Evolutionary conservation across 768 basidiomycete species (phyloP).

Genomic region (Roridomyces roridus): DNA sequence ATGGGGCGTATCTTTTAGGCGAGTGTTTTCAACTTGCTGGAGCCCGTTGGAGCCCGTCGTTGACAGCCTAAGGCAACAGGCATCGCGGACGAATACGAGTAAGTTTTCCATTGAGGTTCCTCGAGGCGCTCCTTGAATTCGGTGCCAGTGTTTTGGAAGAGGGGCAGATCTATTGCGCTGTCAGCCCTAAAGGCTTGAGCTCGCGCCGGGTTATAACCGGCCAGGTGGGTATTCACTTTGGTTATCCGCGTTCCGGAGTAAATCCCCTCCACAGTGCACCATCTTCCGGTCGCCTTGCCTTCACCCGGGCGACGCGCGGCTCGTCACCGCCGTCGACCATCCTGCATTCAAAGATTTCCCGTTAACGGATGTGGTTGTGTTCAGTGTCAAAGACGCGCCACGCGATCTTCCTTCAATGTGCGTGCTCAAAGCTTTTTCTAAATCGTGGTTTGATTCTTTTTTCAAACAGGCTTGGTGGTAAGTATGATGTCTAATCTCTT

Average conservation of each 20-base stretch:
- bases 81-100: conserved; percentile 25
- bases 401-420: conserved; percentile 25
- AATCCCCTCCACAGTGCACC: conserved; percentile 10
- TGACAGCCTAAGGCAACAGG: neutral
- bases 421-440: too few relatives aligned
- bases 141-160: conserved; percentile 16
- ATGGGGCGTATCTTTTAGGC: conserved; percentile 25
- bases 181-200: conserved; percentile 10
- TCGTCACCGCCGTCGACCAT: conserved; percentile 22
- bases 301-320: conserved; percentile 25
- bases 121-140: neutral
- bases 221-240: conserved; percentile 5
- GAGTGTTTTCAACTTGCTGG: neutral
- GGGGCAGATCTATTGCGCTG: conserved; percentile 24
- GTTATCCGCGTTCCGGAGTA: neutral
- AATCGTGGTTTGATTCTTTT: neutral
- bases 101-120: neutral
- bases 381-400: conserved; percentile 12
- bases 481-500: neutral
- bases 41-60: too few relatives aligned
- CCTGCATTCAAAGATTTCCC: conserved; percentile 13
- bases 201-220: conserved; percentile 18
- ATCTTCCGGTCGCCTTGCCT: conserved; percentile 25
- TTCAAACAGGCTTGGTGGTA: conserved; percentile 20
- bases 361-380: conserved; percentile 21